A percentile compares a stretch with the other conserved stretches of the same genome.
phyloP scores from a whole-genome alignment of 2,329 filamentous ascomycete genomes.

The Polychaeton citri region DNA sequence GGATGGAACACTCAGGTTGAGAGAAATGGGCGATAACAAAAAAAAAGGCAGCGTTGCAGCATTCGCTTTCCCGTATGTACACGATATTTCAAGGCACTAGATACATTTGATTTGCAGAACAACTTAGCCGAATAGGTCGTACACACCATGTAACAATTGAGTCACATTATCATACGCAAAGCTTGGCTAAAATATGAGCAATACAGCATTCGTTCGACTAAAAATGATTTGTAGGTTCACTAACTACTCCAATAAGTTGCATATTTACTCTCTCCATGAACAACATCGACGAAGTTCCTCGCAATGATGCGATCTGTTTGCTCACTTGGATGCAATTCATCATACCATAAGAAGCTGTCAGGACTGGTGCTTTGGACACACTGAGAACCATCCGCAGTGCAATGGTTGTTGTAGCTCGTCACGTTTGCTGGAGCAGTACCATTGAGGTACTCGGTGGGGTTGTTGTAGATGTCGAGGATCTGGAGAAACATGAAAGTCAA shows the following conservation, averaged over 20 bases:
- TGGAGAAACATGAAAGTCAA: constrained; percentile 11
- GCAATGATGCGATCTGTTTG: constrained; percentile 47
- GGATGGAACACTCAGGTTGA: no score
- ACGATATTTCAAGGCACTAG: no score
- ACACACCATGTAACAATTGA: no score
- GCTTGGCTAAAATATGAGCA: no score
- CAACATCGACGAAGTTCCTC: constrained; percentile 41
- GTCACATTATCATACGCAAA: no score
- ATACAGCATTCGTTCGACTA: no score
- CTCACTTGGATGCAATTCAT: constrained; percentile 59
- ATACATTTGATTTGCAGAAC: no score
- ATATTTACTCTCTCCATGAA: constrained; percentile 36
- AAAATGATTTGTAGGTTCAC: no score
- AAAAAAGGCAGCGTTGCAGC: no score
- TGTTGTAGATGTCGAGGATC: constrained; percentile 50
- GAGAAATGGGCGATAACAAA: no score
- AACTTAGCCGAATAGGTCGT: no score
- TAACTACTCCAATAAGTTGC: constrained; percentile 27
- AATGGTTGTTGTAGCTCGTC: constrained; percentile 44
- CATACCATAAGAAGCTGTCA: constrained; percentile 59
- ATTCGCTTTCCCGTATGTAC: no score
- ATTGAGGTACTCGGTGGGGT: constrained; percentile 49
- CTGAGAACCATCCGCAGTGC: constrained; percentile 27
- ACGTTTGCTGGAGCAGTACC: constrained; percentile 49
- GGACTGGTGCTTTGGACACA: constrained; percentile 31